Conservation (phyloP, 139 green algal species). For the Auxenochlorella pyrenoidosa region DNA sequence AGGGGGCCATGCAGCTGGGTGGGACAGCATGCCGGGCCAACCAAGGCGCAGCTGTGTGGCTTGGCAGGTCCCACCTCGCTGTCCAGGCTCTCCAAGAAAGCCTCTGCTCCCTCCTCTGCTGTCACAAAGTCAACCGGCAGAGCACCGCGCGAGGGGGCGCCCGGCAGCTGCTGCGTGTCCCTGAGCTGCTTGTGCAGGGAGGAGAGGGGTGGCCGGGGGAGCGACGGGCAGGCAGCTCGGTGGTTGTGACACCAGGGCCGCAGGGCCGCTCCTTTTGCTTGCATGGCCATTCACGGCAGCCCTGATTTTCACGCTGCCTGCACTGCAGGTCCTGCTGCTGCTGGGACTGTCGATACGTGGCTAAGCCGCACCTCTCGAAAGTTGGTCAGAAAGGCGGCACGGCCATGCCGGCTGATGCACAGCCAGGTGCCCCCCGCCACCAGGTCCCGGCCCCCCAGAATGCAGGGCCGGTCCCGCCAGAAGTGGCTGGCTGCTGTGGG, state of each 20-base stretch:
- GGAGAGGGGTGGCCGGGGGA: no score
- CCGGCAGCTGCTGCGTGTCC: neutral
- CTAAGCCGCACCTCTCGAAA: constrained; percentile 18
- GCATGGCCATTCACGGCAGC: no score
- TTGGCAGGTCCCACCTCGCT: neutral
- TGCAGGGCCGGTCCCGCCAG: constrained; percentile 12
- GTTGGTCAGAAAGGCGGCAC: constrained; percentile 35
- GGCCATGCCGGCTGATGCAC: neutral
- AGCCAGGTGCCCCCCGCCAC: constrained; percentile 45
- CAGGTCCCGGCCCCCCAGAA: constrained; percentile 27
- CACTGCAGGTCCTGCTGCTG: neutral
- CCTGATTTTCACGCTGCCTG: no score
- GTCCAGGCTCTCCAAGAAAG: neutral
- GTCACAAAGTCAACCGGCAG: constrained; percentile 26
- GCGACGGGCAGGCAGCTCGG: neutral
- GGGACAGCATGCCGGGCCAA: neutral
- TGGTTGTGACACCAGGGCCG: no score
- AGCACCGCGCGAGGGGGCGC: neutral
- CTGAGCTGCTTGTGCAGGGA: neutral
- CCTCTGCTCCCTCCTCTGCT: neutral
- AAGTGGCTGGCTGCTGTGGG: neutral
- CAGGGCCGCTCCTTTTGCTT: no score
- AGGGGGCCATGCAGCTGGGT: no score
- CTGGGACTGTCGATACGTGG: no score
- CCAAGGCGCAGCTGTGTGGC: neutral